Base-by-base conservation (phyloP, 1,284 basidiomycete species). In the Bondarzewia mesenterica region DNA sequence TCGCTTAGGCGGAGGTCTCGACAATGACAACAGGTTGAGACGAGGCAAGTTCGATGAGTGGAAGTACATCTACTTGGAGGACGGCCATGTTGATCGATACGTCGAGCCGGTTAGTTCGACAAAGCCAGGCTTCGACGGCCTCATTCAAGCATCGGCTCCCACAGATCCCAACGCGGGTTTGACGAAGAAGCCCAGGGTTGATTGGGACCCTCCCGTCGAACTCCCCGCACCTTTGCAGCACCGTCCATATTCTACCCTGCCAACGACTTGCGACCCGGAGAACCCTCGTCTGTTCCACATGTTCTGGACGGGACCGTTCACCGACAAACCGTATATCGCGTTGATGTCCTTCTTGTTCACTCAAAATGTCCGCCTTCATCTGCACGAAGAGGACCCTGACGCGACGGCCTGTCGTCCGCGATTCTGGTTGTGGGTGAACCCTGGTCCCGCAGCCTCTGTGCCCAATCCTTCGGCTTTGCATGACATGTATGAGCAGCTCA, bases 301-400 rank as follows among this genome's bases (percentile, higher is more conserved):
- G 74, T 89, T 86, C 66, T 88, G 85, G 85, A 80, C 84, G 0
- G 85, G 85, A 2, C 75, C 81, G 0, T 87, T 89, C 68, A 85
- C 82, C 5, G 84, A 88, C 65, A 87, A 87, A 61, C 85, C 85
- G 2, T 87, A 87, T 68, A 75, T 83, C 59, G 81, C 85, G 0
- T 68, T 86, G 50, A 68, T 85, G 45, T 87, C 85, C 7, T 88
- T 82, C 70, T 68, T 88, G 32, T 88, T 75, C 66, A 87, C 85
- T 1, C 85, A 89, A 58, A 86, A 86, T 56, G 68, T 82, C n/a
- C 80, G 78, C 14, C 70, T 89, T 26, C 73, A 84, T 56, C 61
- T 72, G 23, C 63, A 69, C 50, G 63, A 64, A 42, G 65, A 67
- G 20, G 48, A 58, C 0, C 58, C 64, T 10, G 61, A 64, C 7